These are phyloP conservation scores for Vitis amurensis DNA, from an alignment of 164 flowering plant genomes.

Conservation along the genomic window DNA sequence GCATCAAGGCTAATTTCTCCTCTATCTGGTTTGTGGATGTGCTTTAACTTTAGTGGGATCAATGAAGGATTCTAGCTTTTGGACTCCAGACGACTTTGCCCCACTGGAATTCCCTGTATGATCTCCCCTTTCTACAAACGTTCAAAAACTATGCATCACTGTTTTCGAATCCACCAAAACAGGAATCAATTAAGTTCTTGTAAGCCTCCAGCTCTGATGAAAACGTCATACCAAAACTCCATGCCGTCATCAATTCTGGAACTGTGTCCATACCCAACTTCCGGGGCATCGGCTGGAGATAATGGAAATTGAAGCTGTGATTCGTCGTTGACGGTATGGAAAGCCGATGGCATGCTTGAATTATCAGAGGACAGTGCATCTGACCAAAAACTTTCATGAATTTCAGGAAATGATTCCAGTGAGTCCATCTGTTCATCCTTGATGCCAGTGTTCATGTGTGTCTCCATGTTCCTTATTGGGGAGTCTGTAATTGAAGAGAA, in stretches of 20 bases:
- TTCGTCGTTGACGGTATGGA: not conserved
- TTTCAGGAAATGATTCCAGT: slow-evolving; percentile 17
- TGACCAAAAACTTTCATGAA: slow-evolving; percentile 44
- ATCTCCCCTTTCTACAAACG: too few relatives aligned
- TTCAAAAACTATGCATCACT: too few relatives aligned
- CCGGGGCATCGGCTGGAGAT: not conserved
- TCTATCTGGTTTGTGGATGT: too few relatives aligned
- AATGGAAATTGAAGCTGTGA: slow-evolving; percentile 8
- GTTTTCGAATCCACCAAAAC: too few relatives aligned
- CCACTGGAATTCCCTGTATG: too few relatives aligned
- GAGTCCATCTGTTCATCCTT: slow-evolving; percentile 13
- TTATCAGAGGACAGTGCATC: slow-evolving; percentile 16
- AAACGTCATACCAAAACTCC: slow-evolving; percentile 9
- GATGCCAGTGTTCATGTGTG: not conserved
- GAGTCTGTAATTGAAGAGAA: slow-evolving; percentile 12
- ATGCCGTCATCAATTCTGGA: not conserved
- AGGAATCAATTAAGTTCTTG: not conserved
- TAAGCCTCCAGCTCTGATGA: slow-evolving; percentile 1
- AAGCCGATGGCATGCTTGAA: not conserved
- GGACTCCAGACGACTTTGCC: too few relatives aligned
- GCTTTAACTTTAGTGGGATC: too few relatives aligned
- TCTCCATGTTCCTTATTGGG: too few relatives aligned
- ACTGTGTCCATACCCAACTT: not conserved
- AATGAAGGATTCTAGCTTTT: too few relatives aligned
- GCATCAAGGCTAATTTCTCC: too few relatives aligned